Evolutionary conservation across 345 rosid species (phyloP), one percentile per base, ranked within the genome.

Genomic region (Raphanus sativus): DNA sequence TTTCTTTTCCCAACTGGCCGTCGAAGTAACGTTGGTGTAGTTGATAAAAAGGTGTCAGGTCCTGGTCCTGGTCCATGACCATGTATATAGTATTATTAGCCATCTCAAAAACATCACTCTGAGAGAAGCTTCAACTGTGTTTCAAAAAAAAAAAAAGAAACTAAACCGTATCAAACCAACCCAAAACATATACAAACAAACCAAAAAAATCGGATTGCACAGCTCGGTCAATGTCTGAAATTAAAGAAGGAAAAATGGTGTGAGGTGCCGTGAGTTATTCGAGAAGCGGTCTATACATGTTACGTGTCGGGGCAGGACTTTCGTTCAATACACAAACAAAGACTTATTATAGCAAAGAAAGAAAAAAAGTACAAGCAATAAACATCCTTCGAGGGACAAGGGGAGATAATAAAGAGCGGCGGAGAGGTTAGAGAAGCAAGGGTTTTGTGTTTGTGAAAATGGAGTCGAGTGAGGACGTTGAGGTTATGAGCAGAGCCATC

Each of bases 401-500:
- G 6, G 40, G 59, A 55, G 60, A 17, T 17, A 59, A 11, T n/a
- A 54, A 30, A 25, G 52, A 71, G 74, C 58, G 52, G 66, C 45
- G 61, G 30, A 32, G 29, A 64, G 50, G 29, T 34, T 2, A 21
- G 68, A 64, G 81, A 78, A 67, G 25, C 64, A 65, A 64, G 54
- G 69, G 32, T 17, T 25, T 25, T 55, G 28, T 17, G 12, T 42
- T 29, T 58, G 7, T 45, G 55, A 8, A 60, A 38, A 80, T 86
- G 92, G 87, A 82, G 71, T 67, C 91, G 36, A 32, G 24, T 68
- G 67, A 84, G 50, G 85, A 82, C 12, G 55, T 81, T 73, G 86
- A 86, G 67, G 86, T 77, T 8, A 62, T 86, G 60, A 78, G 78
- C 68, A 68, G 38, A 65, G 91, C 89, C 32, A 84, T 86, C 77